Conservation (phyloP, 352 stramenopile genomes). For the Phytophthora palmivora region DNA sequence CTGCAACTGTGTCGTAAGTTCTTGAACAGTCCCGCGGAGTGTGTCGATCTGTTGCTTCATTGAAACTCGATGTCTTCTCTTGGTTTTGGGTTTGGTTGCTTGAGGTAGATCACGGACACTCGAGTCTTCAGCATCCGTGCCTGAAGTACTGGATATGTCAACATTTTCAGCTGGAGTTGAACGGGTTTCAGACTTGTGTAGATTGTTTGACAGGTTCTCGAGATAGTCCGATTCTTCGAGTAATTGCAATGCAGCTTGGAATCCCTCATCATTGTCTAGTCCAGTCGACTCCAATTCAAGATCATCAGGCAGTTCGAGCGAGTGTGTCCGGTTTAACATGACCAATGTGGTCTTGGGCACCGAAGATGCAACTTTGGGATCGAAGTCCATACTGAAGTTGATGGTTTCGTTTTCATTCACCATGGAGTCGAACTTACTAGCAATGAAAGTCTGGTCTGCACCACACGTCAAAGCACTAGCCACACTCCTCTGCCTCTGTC, state of each 20-base stretch:
- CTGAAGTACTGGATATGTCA: constrained; percentile 13
- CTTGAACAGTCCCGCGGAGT: constrained; percentile 7
- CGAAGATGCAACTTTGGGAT: too few species aligned
- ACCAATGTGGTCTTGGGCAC: not conserved
- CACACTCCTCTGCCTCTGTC: not conserved
- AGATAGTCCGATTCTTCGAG: constrained; percentile 3
- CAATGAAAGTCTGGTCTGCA: too few species aligned
- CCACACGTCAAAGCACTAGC: not conserved
- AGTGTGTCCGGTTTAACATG: not conserved
- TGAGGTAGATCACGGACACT: not conserved
- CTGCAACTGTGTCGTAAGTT: constrained; percentile 11
- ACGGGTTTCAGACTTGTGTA: too few species aligned
- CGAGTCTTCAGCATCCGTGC: constrained; percentile 2
- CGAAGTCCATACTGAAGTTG: not conserved
- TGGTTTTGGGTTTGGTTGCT: not conserved
- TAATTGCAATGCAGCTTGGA: constrained; percentile 17
- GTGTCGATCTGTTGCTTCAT: constrained; percentile 20
- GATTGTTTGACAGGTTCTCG: not conserved
- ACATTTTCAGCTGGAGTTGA: not conserved
- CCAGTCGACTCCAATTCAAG: not conserved
- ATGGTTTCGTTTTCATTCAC: not conserved
- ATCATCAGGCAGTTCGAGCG: not conserved
- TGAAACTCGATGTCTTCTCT: constrained; percentile 13
- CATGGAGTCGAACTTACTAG: too few species aligned
- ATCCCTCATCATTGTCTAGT: constrained; percentile 5